These are phyloP conservation scores for Ceratocystis cubensis DNA, from an alignment of 2,329 filamentous ascomycete species.

Conservation along the genomic window DNA sequence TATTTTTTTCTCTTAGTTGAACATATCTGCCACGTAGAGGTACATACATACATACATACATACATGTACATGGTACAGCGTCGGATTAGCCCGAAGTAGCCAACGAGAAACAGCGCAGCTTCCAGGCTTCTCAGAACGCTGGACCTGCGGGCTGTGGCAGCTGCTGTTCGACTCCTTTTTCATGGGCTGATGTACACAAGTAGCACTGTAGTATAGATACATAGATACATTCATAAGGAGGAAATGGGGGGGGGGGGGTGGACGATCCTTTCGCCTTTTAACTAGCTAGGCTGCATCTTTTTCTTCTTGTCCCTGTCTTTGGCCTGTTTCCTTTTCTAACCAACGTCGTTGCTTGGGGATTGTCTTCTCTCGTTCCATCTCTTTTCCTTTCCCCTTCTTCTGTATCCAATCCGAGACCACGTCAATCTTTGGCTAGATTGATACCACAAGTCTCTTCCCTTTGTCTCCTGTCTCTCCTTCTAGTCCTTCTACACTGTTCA, in stretches of 20 bases:
- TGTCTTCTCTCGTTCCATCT: too few species aligned
- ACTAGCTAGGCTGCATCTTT: conserved; percentile 11
- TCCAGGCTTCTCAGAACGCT: too few species aligned
- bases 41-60: background rate
- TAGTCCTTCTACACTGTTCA: background rate
- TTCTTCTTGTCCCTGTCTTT: background rate
- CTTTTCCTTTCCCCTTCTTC: background rate
- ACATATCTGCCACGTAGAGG: background rate
- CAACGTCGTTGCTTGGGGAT: background rate
- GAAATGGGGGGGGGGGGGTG: too few species aligned
- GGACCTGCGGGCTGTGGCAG: too few species aligned
- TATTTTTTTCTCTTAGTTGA: too few species aligned
- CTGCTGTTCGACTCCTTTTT: background rate
- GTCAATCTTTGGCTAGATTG: conserved; percentile 1
- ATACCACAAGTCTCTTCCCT: background rate
- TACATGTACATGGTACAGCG: background rate
- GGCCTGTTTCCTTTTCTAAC: background rate
- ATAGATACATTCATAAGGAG: background rate
- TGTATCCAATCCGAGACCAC: background rate
- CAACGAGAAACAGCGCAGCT: background rate
- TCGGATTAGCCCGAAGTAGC: background rate
- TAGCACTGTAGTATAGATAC: background rate
- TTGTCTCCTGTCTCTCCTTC: background rate
- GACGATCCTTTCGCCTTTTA: conserved; percentile 12
- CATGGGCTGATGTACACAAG: background rate